phyloP scores from a whole-genome alignment of 176 grass and related monocot species.

The Saccharum officinarum region DNA sequence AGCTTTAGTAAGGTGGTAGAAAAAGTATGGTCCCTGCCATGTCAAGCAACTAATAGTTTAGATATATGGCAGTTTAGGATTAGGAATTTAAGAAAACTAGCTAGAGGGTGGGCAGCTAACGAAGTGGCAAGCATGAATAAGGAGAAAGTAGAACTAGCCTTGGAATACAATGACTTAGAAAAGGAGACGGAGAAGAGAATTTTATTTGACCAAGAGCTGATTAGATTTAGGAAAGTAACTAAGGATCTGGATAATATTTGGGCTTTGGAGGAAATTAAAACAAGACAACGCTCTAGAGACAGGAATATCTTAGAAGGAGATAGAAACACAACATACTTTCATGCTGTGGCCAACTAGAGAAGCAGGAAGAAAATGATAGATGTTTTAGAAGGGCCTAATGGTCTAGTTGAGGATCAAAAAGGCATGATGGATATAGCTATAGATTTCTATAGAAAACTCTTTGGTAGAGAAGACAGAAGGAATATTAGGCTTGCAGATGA shows the following conservation, averaged over 20 bases:
- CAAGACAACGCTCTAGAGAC: neutral
- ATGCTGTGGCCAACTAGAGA: neutral
- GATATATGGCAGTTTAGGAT: neutral
- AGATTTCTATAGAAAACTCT: neutral
- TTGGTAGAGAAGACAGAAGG: neutral
- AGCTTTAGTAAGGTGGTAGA: fast-evolving
- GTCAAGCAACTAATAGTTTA: fast-evolving
- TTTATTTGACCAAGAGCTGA: fast-evolving
- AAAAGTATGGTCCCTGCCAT: fast-evolving
- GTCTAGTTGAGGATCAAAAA: neutral
- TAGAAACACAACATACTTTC: neutral
- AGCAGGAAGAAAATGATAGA: neutral
- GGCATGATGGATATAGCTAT: neutral
- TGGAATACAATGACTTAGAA: neutral
- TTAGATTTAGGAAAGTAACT: fast-evolving
- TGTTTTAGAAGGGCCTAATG: too few species aligned
- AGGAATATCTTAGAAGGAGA: neutral
- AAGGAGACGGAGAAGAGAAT: fast-evolving
- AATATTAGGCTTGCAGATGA: too few species aligned
- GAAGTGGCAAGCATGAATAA: neutral
- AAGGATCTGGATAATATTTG: fast-evolving
- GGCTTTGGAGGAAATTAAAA: neutral
- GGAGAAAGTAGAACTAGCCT: fast-evolving
- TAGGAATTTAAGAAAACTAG: neutral
- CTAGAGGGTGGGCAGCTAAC: neutral